phyloP scores from a whole-genome alignment of 2,329 filamentous ascomycete genomes.

The Nemania sp. region DNA sequence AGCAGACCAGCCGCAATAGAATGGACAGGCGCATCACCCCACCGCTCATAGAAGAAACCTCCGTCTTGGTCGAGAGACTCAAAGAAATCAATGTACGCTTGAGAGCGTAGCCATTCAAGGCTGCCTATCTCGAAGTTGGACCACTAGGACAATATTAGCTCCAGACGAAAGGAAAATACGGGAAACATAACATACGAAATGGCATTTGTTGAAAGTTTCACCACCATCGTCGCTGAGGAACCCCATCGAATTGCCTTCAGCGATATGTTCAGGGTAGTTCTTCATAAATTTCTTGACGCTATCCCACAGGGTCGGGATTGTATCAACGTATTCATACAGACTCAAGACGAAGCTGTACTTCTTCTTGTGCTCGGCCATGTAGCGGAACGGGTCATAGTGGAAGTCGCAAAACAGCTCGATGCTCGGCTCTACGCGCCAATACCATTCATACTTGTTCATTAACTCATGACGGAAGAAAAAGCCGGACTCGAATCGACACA shows the following conservation, averaged over 20 bases:
- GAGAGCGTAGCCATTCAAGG: constrained; percentile 87
- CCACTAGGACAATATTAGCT: constrained; percentile 65
- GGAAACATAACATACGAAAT: constrained; percentile 70
- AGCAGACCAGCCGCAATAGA: constrained; percentile 91
- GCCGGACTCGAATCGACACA: constrained; percentile 98
- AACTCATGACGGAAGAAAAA: constrained; percentile 97
- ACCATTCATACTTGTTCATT: constrained; percentile 97
- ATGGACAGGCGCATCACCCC: constrained; percentile 96
- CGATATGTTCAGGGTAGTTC: constrained; percentile 85
- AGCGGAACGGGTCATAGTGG: constrained; percentile 93
- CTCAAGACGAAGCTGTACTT: constrained; percentile 98
- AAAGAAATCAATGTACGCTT: constrained; percentile 90
- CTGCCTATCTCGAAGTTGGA: constrained; percentile 98
- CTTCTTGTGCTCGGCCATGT: constrained; percentile 94
- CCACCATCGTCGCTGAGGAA: constrained; percentile 93
- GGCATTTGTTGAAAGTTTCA: constrained; percentile 93
- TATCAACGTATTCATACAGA: constrained; percentile 95
- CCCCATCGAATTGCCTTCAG: constrained; percentile 79
- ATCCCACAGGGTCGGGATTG: constrained; percentile 94
- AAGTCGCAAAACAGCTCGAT: constrained; percentile 96
- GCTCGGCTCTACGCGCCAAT: constrained; percentile 98
- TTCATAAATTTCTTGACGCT: constrained; percentile 93
- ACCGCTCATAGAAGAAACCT: constrained; percentile 98
- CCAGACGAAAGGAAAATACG: neutral
- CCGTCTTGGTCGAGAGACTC: constrained; percentile 84